These are phyloP conservation scores for Xanthoconium stramineum DNA, from an alignment of 768 basidiomycete genomes.

Conservation along the genomic window DNA sequence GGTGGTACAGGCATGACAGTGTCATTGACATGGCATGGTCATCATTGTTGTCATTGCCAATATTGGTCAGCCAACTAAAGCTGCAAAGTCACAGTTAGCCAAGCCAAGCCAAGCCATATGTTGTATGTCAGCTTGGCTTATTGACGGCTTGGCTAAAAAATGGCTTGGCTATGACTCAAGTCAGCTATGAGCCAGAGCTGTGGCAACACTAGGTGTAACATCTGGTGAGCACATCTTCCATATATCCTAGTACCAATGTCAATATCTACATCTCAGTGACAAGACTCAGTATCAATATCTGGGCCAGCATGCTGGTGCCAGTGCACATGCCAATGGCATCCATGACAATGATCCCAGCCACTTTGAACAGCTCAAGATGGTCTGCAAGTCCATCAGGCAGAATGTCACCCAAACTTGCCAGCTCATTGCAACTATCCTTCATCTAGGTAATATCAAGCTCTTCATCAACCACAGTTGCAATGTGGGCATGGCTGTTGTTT, in stretches of 20 bases:
- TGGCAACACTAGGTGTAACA: conserved; percentile 44
- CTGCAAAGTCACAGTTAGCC: no score
- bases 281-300: no score
- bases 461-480: conserved; percentile 77
- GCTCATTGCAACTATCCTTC: conserved; percentile 91
- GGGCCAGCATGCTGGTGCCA: conserved; percentile 58
- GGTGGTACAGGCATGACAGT: no score
- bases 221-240: conserved; percentile 47
- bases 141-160: no score
- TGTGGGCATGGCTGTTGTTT: conserved; percentile 89
- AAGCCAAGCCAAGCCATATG: no score
- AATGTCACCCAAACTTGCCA: conserved; percentile 96
- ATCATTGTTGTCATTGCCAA: no score
- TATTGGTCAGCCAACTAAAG: no score
- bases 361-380: conserved; percentile 92
- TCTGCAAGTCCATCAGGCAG: conserved; percentile 87
- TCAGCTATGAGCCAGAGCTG: no score
- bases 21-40: no score
- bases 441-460: conserved; percentile 95
- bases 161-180: no score
- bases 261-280: conserved; percentile 81
- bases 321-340: conserved; percentile 43
- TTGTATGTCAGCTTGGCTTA: no score
- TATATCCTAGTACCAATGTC: conserved; percentile 66
- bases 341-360: conserved; percentile 80